phyloP scores from a whole-genome alignment of 2,329 filamentous ascomycete species.

The Pestalotiopsis sp. region DNA sequence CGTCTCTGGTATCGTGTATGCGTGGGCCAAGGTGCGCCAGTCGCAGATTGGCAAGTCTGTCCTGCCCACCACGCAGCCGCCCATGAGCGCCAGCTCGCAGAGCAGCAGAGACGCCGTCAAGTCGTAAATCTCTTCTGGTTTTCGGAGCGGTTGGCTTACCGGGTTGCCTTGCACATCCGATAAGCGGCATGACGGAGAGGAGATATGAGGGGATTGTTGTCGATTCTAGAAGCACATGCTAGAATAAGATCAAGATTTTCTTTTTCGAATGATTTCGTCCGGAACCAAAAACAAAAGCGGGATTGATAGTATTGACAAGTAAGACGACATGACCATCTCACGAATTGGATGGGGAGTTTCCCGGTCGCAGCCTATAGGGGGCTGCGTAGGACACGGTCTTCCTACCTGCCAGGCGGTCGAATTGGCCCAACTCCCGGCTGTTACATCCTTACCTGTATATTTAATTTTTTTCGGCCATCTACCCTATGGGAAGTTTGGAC shows the following conservation, averaged over 20 bases:
- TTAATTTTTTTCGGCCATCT: neutral
- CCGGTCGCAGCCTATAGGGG: neutral
- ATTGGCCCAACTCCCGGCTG: neutral
- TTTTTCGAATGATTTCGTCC: neutral
- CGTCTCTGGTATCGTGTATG: conserved; percentile 88
- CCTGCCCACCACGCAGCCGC: conserved; percentile 68
- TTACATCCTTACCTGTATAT: conserved; percentile 8
- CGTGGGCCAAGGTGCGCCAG: conserved; percentile 84
- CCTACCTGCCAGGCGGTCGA: neutral
- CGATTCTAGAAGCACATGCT: neutral
- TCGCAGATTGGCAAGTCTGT: conserved; percentile 66
- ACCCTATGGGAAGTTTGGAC: neutral
- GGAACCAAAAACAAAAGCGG: neutral
- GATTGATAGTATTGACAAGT: neutral
- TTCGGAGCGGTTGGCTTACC: neutral
- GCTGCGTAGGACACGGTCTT: neutral
- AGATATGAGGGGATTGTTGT: neutral
- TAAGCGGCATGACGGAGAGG: neutral
- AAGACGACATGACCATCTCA: neutral
- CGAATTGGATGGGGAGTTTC: neutral
- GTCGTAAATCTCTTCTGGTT: conserved; percentile 44
- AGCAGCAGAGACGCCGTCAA: conserved; percentile 88
- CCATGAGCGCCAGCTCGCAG: conserved; percentile 87
- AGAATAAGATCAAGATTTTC: conserved; percentile 3
- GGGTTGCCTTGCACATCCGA: neutral